A percentile compares a stretch with the other conserved stretches of the same genome.
phyloP scores from a whole-genome alignment of 805 yeast species.

The Pichia ethanolica region DNA sequence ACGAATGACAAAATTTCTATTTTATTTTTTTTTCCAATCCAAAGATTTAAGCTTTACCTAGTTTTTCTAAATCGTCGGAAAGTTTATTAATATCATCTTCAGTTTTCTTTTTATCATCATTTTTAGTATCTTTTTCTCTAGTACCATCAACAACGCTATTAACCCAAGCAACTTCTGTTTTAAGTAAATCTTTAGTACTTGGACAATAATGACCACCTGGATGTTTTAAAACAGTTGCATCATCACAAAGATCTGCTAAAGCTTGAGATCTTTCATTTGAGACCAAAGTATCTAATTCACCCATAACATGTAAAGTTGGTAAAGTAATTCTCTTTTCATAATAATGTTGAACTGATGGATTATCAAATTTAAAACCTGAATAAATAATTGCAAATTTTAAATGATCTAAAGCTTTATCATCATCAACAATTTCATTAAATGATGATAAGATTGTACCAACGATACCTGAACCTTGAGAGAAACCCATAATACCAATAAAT shows the following conservation, averaged over 20 bases:
- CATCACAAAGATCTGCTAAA: conserved; percentile 48
- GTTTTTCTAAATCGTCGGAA: conserved; percentile 22
- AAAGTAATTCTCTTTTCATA: conserved; percentile 23
- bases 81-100: conserved; percentile 21
- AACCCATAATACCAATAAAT: conserved; percentile 82
- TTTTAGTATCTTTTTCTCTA: conserved; percentile 6
- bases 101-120: not conserved
- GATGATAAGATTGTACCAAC: conserved; percentile 62
- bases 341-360: conserved; percentile 22
- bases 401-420: conserved; percentile 34
- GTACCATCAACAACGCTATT: conserved; percentile 17
- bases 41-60: conserved; percentile 21
- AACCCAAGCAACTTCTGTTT: conserved; percentile 30
- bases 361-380: conserved; percentile 45
- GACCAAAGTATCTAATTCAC: conserved; percentile 83
- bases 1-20: no score
- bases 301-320: conserved; percentile 68
- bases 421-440: conserved; percentile 43
- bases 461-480: conserved; percentile 91
- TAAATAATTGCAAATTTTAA: conserved; percentile 72
- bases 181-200: conserved; percentile 50
- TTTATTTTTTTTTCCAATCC: no score
- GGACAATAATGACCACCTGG: conserved; percentile 99
- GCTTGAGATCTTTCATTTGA: conserved; percentile 60
- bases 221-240: conserved; percentile 51